These are phyloP conservation scores for Beauveria caledonica DNA, from an alignment of 2,329 filamentous ascomycete species.

Conservation along the genomic window DNA sequence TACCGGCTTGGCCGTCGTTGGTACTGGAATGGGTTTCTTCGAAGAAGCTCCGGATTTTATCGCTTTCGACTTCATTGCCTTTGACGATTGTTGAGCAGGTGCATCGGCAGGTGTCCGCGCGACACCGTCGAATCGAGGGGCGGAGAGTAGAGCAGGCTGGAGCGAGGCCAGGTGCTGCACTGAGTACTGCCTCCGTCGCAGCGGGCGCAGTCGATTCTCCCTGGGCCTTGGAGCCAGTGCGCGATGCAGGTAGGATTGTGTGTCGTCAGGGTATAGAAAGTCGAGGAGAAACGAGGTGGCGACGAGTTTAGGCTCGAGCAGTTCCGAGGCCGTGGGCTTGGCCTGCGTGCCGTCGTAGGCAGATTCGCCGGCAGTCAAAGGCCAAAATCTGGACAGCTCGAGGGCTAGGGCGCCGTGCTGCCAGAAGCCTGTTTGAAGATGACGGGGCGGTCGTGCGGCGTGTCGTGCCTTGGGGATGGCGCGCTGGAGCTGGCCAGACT, in stretches of 20 bases:
- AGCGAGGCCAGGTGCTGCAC: constrained; percentile 1
- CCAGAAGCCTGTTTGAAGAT: constrained; percentile 45
- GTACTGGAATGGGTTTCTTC: not conserved
- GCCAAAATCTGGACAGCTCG: constrained; percentile 38
- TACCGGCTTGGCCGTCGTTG: not conserved
- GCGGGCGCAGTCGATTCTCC: not conserved
- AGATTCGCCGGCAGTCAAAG: constrained; percentile 13
- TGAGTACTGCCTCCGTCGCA: constrained; percentile 8
- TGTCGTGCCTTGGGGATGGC: constrained; percentile 33
- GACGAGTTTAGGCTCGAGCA: constrained; percentile 22
- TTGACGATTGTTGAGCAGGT: not conserved
- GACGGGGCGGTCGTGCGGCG: constrained; percentile 31
- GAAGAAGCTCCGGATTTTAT: not conserved
- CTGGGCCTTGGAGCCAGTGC: constrained; percentile 1
- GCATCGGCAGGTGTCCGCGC: not conserved
- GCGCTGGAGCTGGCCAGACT: constrained; percentile 47
- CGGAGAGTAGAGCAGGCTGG: not conserved
- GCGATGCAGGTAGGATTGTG: constrained; percentile 34
- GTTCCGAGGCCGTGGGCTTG: constrained; percentile 13
- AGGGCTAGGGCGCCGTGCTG: constrained; percentile 44
- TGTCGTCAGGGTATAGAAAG: constrained; percentile 45
- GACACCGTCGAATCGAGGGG: not conserved
- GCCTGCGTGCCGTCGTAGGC: constrained; percentile 16
- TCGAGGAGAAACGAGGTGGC: constrained; percentile 46
- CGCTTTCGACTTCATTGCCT: not conserved